These are phyloP conservation scores for Debaryomyces singareniensis DNA, from an alignment of 1,139 yeast genomes.

Conservation along the genomic window DNA sequence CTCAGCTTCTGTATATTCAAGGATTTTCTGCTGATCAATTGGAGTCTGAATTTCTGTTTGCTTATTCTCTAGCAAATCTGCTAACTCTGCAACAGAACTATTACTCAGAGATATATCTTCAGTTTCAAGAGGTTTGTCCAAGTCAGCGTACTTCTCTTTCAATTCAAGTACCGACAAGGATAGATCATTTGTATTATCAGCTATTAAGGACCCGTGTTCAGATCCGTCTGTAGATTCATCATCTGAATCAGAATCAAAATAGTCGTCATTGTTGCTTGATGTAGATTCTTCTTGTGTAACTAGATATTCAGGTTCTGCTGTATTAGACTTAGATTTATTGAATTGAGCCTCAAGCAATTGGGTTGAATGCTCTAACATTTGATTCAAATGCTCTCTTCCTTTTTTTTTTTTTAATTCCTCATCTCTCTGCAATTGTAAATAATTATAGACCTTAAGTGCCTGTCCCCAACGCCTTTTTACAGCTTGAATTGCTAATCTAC, in stretches of 20 bases:
- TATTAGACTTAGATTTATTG: conserved; percentile 28
- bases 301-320: conserved; percentile 10
- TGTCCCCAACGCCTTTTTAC: conserved; percentile 88
- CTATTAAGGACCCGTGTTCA: conserved; percentile 6
- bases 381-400: conserved; percentile 83
- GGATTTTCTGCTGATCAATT: too few species aligned
- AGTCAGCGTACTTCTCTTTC: conserved; percentile 51
- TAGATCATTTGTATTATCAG: conserved; percentile 46
- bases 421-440: conserved; percentile 46
- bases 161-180: conserved; percentile 62
- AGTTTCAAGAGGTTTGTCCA: background rate
- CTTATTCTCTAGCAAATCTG: conserved; percentile 6
- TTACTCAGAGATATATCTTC: background rate
- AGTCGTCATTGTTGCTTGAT: conserved; percentile 13
- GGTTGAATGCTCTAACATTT: conserved; percentile 87
- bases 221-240: conserved; percentile 12
- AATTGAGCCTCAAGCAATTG: conserved; percentile 83
- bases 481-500: conserved; percentile 74
- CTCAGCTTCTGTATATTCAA: conserved; percentile 32
- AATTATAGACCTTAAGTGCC: conserved; percentile 76
- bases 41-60: conserved; percentile 2
- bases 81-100: conserved; percentile 5
- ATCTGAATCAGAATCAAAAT: conserved; percentile 9
- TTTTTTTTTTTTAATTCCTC: conserved; percentile 67
- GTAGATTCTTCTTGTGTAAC: conserved; percentile 15